These are phyloP conservation scores for Yarrowia hollandica DNA, from an alignment of 805 yeast genomes.

Conservation along the genomic window DNA sequence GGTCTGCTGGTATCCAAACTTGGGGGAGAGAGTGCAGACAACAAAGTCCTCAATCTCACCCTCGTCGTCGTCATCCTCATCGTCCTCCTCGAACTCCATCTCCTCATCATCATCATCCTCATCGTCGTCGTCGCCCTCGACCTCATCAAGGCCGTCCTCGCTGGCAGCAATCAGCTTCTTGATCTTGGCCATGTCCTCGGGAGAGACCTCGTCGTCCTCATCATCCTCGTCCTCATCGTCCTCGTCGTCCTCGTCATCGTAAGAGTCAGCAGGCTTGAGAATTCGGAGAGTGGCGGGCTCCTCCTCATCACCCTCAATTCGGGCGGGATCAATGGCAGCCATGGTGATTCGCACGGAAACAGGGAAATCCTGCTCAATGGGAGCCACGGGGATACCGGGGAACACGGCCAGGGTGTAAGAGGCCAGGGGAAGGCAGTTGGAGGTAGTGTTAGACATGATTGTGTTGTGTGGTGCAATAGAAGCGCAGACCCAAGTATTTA, in stretches of 20 bases:
- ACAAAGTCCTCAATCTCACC: constrained; percentile 82
- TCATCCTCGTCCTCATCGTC: constrained; percentile 34
- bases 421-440: constrained; percentile 62
- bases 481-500: constrained; percentile 2
- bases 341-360: constrained; percentile 87
- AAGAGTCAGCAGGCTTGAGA: constrained; percentile 60
- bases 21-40: constrained; percentile 87
- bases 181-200: constrained; percentile 33
- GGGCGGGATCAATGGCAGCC: constrained; percentile 92
- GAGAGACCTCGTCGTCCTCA: constrained; percentile 39
- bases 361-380: constrained; percentile 82
- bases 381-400: constrained; percentile 87
- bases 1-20: constrained; percentile 77
- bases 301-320: constrained; percentile 57
- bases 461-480: constrained; percentile 3
- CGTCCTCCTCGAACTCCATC: constrained; percentile 53
- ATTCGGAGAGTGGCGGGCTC: constrained; percentile 89
- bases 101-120: constrained; percentile 56
- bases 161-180: constrained; percentile 37
- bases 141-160: constrained; percentile 35
- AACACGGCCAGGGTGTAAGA: constrained; percentile 79
- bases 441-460: constrained; percentile 15
- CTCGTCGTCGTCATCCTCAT: constrained; percentile 58
- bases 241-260: constrained; percentile 36
- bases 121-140: constrained; percentile 44